Evolutionary conservation across 345 rosid genomes (phyloP).

Genomic region (Euphorbia lathyris): DNA sequence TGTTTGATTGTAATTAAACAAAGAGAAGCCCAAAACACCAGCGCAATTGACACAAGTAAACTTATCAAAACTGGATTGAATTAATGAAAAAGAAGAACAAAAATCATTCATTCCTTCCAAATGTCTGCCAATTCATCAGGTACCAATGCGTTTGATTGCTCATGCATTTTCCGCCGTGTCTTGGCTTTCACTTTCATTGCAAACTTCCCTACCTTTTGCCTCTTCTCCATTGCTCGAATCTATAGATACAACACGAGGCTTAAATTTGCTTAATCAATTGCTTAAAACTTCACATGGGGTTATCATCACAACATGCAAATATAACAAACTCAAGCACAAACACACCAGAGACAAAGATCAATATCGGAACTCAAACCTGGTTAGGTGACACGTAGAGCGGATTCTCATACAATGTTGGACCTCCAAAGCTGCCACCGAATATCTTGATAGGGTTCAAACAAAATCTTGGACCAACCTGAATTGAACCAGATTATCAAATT

Average conservation of each 20-base stretch:
- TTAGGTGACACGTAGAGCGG: constrained; percentile 87
- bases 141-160: constrained; percentile 73
- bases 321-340: background rate
- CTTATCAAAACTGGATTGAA: background rate
- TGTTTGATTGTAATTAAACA: too few species aligned
- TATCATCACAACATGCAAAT: too few species aligned
- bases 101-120: constrained; percentile 78
- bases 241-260: constrained; percentile 17
- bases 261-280: background rate
- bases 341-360: background rate
- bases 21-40: background rate
- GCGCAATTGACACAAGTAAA: background rate
- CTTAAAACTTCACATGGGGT: background rate
- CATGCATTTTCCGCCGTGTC: constrained; percentile 84
- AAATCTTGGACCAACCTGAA: constrained; percentile 98
- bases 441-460: constrained; percentile 96
- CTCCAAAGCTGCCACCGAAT: constrained; percentile 91
- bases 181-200: constrained; percentile 90
- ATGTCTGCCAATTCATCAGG: constrained; percentile 90
- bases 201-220: constrained; percentile 66
- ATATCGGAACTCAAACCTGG: constrained; percentile 43
- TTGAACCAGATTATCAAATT: constrained; percentile 5
- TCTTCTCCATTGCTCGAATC: constrained; percentile 87
- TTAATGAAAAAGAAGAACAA: background rate
- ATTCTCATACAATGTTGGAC: constrained; percentile 89